phyloP scores from a whole-genome alignment of 805 yeast species.

The Peterozyma xylosa region DNA sequence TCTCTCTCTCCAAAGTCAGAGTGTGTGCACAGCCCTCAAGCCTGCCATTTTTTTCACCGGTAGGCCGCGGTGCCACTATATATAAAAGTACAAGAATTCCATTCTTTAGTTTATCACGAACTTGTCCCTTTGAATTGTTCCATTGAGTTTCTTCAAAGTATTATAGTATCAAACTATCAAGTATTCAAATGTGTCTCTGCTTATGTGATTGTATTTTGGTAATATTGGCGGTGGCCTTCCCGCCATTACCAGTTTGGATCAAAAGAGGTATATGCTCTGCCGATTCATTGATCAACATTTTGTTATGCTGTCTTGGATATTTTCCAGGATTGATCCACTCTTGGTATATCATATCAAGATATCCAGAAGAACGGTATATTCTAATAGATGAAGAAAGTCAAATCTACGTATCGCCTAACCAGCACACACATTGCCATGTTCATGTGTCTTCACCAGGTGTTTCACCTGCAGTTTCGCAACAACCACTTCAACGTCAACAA shows the following conservation, averaged over 20 bases:
- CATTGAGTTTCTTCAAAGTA: background rate
- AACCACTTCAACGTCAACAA: background rate
- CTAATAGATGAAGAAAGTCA: conserved; percentile 10
- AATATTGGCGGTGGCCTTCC: conserved; percentile 61
- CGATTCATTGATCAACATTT: conserved; percentile 60
- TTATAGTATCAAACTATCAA: background rate
- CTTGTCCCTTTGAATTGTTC: background rate
- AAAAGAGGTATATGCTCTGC: conserved; percentile 68
- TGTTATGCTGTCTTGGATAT: conserved; percentile 54
- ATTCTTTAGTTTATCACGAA: background rate
- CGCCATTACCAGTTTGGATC: conserved; percentile 72
- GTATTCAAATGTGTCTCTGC: conserved; percentile 16
- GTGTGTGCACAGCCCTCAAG: no score
- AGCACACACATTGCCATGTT: conserved; percentile 2
- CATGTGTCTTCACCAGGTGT: conserved; percentile 16
- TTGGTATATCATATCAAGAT: conserved; percentile 52
- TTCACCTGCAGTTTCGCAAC: conserved; percentile 8
- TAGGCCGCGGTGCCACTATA: no score
- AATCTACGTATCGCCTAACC: conserved; percentile 3
- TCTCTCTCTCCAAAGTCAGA: no score
- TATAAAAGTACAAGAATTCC: no score
- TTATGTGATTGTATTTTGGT: conserved; percentile 60
- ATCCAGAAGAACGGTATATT: conserved; percentile 27
- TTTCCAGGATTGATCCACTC: conserved; percentile 68
- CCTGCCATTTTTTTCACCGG: no score